phyloP scores from a whole-genome alignment of 2,329 filamentous ascomycete species.

The Neofusicoccum cordaticola region DNA sequence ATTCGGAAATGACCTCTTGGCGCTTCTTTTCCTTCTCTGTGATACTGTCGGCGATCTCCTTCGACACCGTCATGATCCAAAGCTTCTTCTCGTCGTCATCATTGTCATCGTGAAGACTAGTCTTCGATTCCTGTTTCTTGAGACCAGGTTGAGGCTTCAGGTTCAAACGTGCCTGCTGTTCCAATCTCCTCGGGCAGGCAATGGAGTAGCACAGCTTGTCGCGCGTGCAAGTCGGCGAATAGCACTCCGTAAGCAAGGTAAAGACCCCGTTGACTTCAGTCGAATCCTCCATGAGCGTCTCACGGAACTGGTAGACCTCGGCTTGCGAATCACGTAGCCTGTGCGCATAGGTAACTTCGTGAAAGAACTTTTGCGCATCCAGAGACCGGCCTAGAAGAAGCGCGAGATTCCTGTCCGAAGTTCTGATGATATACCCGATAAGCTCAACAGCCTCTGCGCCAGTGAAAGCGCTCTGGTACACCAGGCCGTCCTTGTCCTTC shows the following conservation, averaged over 20 bases:
- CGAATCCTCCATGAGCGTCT: conserved; percentile 83
- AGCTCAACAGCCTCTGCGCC: conserved; percentile 94
- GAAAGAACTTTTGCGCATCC: conserved; percentile 98
- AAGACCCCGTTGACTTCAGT: conserved; percentile 93
- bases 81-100: conserved; percentile 94
- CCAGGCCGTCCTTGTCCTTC: conserved; percentile 91
- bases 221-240: conserved; percentile 93
- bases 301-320: conserved; percentile 95
- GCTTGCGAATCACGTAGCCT: conserved; percentile 87
- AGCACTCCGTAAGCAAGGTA: conserved; percentile 92
- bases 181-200: conserved; percentile 85
- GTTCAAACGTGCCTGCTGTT: conserved; percentile 92
- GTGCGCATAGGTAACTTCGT: conserved; percentile 98
- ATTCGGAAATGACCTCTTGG: conserved; percentile 95
- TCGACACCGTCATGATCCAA: conserved; percentile 98
- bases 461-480: conserved; percentile 96
- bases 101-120: conserved; percentile 79
- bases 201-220: conserved; percentile 98
- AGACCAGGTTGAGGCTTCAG: conserved; percentile 88
- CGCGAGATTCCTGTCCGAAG: conserved; percentile 90
- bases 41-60: conserved; percentile 87
- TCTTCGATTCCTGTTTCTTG: conserved; percentile 66
- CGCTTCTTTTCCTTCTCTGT: conserved; percentile 93
- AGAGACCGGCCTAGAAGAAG: conserved; percentile 85
- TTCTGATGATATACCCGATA: conserved; percentile 94